phyloP scores from a whole-genome alignment of 495 filamentous ascomycete species.

The Daldinia loculata region DNA sequence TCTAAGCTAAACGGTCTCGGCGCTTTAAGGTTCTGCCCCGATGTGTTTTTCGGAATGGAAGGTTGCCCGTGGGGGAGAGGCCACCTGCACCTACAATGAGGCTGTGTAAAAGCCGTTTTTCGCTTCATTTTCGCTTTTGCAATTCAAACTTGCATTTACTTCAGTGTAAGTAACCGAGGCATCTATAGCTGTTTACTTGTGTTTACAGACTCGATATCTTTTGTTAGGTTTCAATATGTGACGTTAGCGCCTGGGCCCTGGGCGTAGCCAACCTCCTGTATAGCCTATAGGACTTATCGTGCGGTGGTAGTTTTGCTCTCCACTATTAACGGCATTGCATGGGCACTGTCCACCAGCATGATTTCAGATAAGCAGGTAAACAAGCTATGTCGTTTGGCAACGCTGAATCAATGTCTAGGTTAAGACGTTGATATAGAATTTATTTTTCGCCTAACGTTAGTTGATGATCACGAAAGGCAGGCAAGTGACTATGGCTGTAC shows the following conservation, averaged over 20 bases:
- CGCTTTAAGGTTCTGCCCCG: not conserved
- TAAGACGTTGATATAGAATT: not conserved
- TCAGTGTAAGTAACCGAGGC: not conserved
- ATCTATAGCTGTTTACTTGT: not conserved
- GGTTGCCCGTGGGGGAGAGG: slow-evolving; percentile 9
- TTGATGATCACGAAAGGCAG: not conserved
- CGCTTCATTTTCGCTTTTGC: slow-evolving; percentile 13
- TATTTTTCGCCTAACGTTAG: too few species aligned
- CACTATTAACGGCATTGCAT: not conserved
- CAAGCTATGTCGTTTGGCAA: not conserved
- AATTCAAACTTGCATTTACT: not conserved
- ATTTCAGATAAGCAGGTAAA: not conserved
- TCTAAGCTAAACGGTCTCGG: slow-evolving; percentile 13
- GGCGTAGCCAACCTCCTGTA: not conserved
- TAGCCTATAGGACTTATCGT: not conserved
- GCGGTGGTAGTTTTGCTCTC: not conserved
- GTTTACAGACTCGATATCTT: not conserved
- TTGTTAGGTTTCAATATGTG: slow-evolving; percentile 7
- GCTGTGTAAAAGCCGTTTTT: slow-evolving; percentile 32
- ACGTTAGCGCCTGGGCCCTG: slow-evolving; percentile 11
- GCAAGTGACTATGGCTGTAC: not conserved
- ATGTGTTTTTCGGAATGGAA: too few species aligned
- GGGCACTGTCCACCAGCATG: not conserved
- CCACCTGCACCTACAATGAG: slow-evolving; percentile 15
- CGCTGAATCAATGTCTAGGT: not conserved